Conservation (phyloP, 495 filamentous ascomycete species). For the Penicillium canescens region DNA sequence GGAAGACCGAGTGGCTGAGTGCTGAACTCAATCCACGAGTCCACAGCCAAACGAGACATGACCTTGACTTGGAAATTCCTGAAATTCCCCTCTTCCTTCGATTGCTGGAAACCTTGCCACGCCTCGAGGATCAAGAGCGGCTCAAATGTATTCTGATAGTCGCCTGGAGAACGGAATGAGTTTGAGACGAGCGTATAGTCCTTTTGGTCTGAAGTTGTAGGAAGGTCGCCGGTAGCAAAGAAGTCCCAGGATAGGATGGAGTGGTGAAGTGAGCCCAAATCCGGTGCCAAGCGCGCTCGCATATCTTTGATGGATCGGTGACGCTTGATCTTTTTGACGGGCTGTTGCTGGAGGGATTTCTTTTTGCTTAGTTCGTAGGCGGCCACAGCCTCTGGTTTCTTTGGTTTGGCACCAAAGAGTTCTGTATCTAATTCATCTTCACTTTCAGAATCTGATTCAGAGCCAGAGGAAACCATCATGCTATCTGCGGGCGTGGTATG, state of each 20-base stretch:
- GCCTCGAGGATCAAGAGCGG: conserved; percentile 90
- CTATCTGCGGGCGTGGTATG: conserved; percentile 69
- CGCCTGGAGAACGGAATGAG: conserved; percentile 67
- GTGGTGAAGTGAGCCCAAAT: conserved; percentile 81
- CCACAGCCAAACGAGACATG: conserved; percentile 81
- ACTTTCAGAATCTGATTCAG: conserved; percentile 75
- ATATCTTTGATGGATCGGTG: conserved; percentile 84
- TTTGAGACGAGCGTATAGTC: conserved; percentile 74
- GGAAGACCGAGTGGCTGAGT: conserved; percentile 69
- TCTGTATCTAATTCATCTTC: conserved; percentile 65
- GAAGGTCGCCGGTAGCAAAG: conserved; percentile 81
- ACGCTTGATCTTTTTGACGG: conserved; percentile 77
- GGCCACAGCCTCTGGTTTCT: conserved; percentile 47
- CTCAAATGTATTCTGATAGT: conserved; percentile 88
- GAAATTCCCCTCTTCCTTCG: conserved; percentile 79
- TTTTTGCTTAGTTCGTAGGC: conserved; percentile 58
- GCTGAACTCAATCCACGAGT: conserved; percentile 89
- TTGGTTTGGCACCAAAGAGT: conserved; percentile 54
- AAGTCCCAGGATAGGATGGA: conserved; percentile 91
- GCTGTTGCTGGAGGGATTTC: conserved; percentile 55
- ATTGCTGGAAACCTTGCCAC: conserved; percentile 90
- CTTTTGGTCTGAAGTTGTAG: conserved; percentile 65
- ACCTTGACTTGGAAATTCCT: conserved; percentile 83
- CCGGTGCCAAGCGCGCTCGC: conserved; percentile 86
- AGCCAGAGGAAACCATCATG: conserved; percentile 79